Conservation (phyloP, 805 yeast genomes). For the Priceomyces fermenticarens region DNA sequence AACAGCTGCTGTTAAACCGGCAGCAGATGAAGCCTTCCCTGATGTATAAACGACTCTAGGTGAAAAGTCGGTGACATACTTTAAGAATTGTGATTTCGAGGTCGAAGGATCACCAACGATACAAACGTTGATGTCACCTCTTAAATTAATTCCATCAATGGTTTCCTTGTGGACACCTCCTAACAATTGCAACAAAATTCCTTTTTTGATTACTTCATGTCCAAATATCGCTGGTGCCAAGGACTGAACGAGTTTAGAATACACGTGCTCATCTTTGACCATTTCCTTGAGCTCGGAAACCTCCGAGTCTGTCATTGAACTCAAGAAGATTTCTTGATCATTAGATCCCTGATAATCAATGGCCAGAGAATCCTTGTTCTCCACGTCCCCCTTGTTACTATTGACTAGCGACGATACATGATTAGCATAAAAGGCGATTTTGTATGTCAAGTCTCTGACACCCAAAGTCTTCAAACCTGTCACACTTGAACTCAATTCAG, state of each 20-base stretch:
- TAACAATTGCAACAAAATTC: constrained; percentile 78
- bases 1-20: constrained; percentile 97
- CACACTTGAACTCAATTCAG: constrained; percentile 79
- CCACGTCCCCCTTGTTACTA: constrained; percentile 18
- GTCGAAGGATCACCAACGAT: constrained; percentile 98
- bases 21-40: constrained; percentile 98
- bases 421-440: constrained; percentile 86
- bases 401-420: constrained; percentile 70
- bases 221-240: constrained; percentile 97
- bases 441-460: constrained; percentile 89
- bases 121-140: constrained; percentile 97
- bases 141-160: constrained; percentile 86
- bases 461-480: constrained; percentile 90
- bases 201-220: constrained; percentile 91
- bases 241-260: constrained; percentile 79
- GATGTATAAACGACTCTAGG: constrained; percentile 96
- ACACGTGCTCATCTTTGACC: constrained; percentile 86
- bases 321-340: constrained; percentile 79
- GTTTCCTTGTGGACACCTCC: constrained; percentile 97
- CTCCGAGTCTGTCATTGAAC: constrained; percentile 75
- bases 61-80: constrained; percentile 85
- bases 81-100: constrained; percentile 91
- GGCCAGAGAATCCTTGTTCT: constrained; percentile 21
- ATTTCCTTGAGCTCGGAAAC: constrained; percentile 80
- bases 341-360: constrained; percentile 47